Evolutionary conservation across 1,284 basidiomycete species (phyloP).

Genomic region (Trametes polyzona): DNA sequence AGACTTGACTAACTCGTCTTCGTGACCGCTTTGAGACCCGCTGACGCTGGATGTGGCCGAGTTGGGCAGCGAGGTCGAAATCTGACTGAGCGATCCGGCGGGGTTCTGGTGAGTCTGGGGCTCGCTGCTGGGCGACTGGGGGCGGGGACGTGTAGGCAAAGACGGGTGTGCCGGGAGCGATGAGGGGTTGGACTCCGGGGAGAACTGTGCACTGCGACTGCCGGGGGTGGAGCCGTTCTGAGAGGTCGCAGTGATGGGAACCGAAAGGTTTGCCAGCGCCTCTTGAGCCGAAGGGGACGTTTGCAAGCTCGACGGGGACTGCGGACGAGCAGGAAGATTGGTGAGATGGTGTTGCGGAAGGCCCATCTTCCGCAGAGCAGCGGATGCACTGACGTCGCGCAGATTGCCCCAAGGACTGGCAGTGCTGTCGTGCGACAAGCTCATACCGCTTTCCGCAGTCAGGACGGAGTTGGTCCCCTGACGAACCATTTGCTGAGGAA

Average conservation of each 20-base stretch:
- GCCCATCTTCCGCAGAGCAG: constrained; percentile 37
- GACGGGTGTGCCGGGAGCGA: constrained; percentile 37
- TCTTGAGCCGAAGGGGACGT: constrained; percentile 28
- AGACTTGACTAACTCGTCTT: constrained; percentile 47
- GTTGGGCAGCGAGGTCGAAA: constrained; percentile 32
- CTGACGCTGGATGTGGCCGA: constrained; percentile 43
- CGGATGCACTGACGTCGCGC: constrained; percentile 34
- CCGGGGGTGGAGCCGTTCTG: constrained; percentile 29
- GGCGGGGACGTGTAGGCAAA: constrained; percentile 38
- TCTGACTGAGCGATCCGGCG: background rate
- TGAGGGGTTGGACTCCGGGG: constrained; percentile 35
- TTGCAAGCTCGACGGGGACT: constrained; percentile 27
- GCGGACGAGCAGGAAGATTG: constrained; percentile 30
- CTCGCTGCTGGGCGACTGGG: constrained; percentile 37
- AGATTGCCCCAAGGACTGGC: constrained; percentile 33
- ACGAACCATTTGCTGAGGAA: constrained; percentile 48
- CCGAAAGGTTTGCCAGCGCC: constrained; percentile 18
- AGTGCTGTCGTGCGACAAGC: constrained; percentile 22
- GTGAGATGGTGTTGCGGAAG: constrained; percentile 28
- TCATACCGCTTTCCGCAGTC: constrained; percentile 36
- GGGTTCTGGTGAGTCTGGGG: constrained; percentile 14
- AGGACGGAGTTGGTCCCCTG: constrained; percentile 41
- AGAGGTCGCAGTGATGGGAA: constrained; percentile 25
- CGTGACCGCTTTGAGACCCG: constrained; percentile 43
- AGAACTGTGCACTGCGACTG: constrained; percentile 34